Evolutionary conservation across 129 eudicot genomes (phyloP), one percentile per base, ranked within the genome.

Genomic region (Flaveria ramosissima): DNA sequence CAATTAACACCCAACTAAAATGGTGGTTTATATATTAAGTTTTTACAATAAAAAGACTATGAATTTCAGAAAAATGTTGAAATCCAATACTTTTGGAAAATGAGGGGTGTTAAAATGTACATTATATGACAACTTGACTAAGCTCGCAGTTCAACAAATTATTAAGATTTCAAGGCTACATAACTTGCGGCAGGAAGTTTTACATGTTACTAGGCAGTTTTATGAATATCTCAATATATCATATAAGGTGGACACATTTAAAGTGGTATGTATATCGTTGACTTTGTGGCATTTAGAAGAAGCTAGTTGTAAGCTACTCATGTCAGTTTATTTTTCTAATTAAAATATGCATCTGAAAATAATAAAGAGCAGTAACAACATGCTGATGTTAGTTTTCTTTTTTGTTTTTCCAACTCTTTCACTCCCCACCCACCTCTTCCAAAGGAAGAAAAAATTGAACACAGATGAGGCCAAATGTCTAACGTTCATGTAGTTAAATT

Each of bases 251-350:
- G 48, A 45, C 13, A 8, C 47, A 8, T 45, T 2, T 45, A 2
- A 6, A 43, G 48, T 9, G 48, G 1, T 43, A 43, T 8, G 11
- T 45, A 9, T 45, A 8, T 11, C 7, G 48, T 45, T 45, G 14
- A 45, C 12, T 45, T 45, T 45, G 48, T 45, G 48, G 48, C 48
- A 45, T 11, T 45, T 45, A 45, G 12, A 19, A 55, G 14, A 2
- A 32, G 77, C 56, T 57, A 8, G 7, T 57, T 57, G 67, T 36
- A n/a, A 53, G 17, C 52, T 57, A n/a, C 41, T 20, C 68, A 73
- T 41, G 77, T 39, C 55, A 73, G 56, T 56, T 39, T 73, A 55
- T 73, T 73, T 73, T 51, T 56, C 52, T 15, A 41, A 32, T 32
- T n/a, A 53, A 39, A 70, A 16, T 56, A n/a, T 55, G 67, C 53